Base-by-base conservation (phyloP, 2,329 filamentous ascomycete genomes). In the Microsporum ferrugineum region DNA sequence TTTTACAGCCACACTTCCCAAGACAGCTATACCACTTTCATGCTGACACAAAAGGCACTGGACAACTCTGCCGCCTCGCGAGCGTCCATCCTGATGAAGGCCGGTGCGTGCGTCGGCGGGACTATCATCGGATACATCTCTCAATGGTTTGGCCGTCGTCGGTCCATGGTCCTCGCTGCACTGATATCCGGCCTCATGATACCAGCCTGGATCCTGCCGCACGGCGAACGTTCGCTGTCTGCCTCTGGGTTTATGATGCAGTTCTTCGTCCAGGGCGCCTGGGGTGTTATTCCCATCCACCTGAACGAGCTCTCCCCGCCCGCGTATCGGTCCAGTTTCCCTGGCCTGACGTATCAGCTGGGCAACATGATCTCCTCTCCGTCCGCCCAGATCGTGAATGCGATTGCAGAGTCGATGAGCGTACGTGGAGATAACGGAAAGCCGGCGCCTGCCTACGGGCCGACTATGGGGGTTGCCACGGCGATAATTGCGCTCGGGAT, bases 231-330 rank as follows among this genome's bases (percentile, higher is more conserved):
- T 0, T 57, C 64, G 2, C 66, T 92, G 85, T 14, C 86, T 83
- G 90, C 88, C 0, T 85, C 87, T 0, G 89, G 89, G 1, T 95
- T 94, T 74, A 94, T 95, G 72, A 81, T 92, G 76, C 88, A 90
- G 70, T 89, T 90, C 71, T 88, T 83, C 68, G 87, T 90, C 1
- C 87, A 90, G 71, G 88, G 87, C 27, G 87, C 87, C 0, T 90
- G 87, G 87, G 87, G 82, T 41, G 84, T 88, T 1, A 84, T 88
- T 27, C 86, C 86, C 8, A 85, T 87, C 65, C 84, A 87, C 65
- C 75, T 87, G 8, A 86, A 86, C 82, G 84, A 87, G 65, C 73
- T 87, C 1, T 81, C 81, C 0, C 84, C 84, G 0, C 82, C 82
- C 5, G 75, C 78, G 2, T 83, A 86, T 72, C 76, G 84, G 2